Conservation (phyloP, 2,329 filamentous ascomycete genomes). For the Colletotrichum siamense region DNA sequence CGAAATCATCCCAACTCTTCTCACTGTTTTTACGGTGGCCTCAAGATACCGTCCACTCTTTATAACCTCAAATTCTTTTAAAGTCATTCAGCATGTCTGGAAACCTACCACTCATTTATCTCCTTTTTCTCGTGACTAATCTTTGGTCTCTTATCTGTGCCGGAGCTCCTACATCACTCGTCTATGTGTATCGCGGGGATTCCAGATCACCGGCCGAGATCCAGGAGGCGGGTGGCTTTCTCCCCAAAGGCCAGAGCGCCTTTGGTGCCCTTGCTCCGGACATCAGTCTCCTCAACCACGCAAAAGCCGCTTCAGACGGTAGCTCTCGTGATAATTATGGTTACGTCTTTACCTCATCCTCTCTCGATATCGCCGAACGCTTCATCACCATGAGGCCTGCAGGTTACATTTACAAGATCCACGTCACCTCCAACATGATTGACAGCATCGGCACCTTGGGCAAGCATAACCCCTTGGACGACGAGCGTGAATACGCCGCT, state of each 20-base stretch:
- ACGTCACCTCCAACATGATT: not conserved
- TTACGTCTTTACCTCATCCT: not conserved
- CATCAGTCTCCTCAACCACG: not conserved
- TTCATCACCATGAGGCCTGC: fast-evolving
- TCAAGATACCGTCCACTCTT: not conserved
- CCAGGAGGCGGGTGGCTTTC: not conserved
- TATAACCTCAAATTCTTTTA: not conserved
- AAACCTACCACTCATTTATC: not conserved
- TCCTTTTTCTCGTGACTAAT: not conserved
- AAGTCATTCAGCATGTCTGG: not conserved
- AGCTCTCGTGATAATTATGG: not conserved
- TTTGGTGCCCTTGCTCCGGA: not conserved
- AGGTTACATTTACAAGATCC: not conserved
- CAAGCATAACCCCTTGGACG: not conserved
- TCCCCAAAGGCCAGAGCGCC: not conserved
- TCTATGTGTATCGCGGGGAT: not conserved
- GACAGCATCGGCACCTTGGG: not conserved
- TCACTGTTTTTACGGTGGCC: not conserved
- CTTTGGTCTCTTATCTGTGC: not conserved
- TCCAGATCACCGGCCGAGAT: not conserved
- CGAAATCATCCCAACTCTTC: not conserved
- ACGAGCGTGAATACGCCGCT: not conserved
- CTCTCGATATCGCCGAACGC: not conserved
- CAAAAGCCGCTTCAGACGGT: not conserved
- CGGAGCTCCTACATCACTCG: not conserved